A percentile compares a stretch with the other conserved stretches of the same genome.
These are phyloP conservation scores for Mucor piriformis DNA, from an alignment of 371 early-diverging fungal genomes.

Conservation along the genomic window DNA sequence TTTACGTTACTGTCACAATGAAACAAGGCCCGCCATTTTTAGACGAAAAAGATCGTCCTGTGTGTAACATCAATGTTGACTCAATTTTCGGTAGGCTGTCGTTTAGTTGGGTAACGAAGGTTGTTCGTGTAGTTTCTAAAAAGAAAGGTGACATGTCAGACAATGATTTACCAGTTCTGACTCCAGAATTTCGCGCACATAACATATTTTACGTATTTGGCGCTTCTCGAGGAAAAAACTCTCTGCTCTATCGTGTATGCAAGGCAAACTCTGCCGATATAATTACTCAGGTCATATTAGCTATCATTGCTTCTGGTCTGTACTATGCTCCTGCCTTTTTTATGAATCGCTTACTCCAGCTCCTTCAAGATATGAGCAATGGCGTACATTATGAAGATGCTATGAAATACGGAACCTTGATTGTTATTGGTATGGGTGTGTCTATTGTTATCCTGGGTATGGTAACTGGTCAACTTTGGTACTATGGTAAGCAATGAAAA, in stretches of 20 bases:
- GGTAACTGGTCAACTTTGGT: conserved; percentile 35
- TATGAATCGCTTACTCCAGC: conserved; percentile 26
- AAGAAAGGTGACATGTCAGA: conserved; percentile 3
- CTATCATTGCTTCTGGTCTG: conserved; percentile 1
- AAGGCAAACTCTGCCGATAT: conserved; percentile 1
- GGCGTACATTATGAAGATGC: conserved; percentile 3
- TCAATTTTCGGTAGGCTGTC: conserved; percentile 23
- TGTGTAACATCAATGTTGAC: conserved; percentile 18
- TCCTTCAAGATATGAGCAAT: conserved; percentile 19
- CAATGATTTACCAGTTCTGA: conserved; percentile 26
- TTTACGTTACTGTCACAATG: conserved; percentile 11
- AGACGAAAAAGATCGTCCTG: conserved; percentile 12
- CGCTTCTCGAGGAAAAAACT: background rate
- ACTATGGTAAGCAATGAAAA: conserved; percentile 23
- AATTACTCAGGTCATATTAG: conserved; percentile 2
- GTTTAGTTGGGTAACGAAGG: conserved; percentile 23
- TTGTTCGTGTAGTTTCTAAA: conserved; percentile 6
- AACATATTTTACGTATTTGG: conserved; percentile 23
- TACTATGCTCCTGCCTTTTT: conserved; percentile 28
- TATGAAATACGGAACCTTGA: conserved; percentile 11
- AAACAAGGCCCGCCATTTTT: conserved; percentile 26
- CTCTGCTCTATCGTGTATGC: conserved; percentile 4
- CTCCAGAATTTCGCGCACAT: conserved; percentile 19
- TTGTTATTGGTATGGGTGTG: conserved; percentile 39
- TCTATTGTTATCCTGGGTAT: conserved; percentile 32